phyloP scores from a whole-genome alignment of 169 alveolate species.

The Plasmodium gaboni region DNA sequence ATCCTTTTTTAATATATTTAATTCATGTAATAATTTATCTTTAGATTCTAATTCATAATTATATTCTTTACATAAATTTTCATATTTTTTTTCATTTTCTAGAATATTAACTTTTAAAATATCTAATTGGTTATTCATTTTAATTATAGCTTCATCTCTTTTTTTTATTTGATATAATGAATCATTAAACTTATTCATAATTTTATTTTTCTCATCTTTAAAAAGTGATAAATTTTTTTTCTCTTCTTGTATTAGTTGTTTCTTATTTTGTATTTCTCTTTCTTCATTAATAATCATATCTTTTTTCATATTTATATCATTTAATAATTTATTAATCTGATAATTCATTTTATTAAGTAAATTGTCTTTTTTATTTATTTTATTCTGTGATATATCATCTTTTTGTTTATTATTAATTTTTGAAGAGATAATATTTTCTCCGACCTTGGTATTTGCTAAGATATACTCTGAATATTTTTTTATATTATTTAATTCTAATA shows the following conservation, averaged over 20 bases:
- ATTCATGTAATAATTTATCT: conserved; percentile 32
- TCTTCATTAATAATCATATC: conserved; percentile 23
- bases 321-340: conserved; percentile 37
- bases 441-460: conserved; percentile 8
- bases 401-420: neutral
- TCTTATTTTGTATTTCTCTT: conserved; percentile 18
- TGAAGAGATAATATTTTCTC: conserved; percentile 16
- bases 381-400: neutral
- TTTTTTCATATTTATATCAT: conserved; percentile 13
- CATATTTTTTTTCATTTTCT: conserved; percentile 32
- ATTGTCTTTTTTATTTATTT: conserved; percentile 37
- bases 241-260: conserved; percentile 34
- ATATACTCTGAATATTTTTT: conserved; percentile 26
- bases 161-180: conserved; percentile 40
- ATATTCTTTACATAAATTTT: conserved; percentile 10
- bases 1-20: conserved; percentile 29
- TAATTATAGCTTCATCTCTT: conserved; percentile 61
- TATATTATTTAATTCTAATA: conserved; percentile 44
- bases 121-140: conserved; percentile 39
- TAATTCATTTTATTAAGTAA: conserved; percentile 51
- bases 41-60: conserved; percentile 35
- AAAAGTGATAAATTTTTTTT: neutral
- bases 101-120: conserved; percentile 18
- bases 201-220: conserved; percentile 20
- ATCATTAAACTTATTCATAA: conserved; percentile 30